phyloP scores from a whole-genome alignment of 1,284 basidiomycete genomes.

The Dichomitus squalens region DNA sequence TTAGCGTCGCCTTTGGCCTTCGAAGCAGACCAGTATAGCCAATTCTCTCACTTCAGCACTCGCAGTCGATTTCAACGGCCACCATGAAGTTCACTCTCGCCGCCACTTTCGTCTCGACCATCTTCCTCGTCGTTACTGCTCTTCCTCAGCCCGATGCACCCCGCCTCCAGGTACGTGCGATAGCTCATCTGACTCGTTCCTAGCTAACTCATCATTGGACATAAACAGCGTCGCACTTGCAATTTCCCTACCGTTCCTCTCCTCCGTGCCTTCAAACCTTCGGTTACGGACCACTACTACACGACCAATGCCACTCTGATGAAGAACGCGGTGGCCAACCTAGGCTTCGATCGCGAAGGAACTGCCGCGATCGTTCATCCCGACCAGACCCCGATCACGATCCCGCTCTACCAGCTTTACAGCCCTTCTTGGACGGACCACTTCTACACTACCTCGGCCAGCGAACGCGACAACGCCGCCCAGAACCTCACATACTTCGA shows the following conservation, averaged over 20 bases:
- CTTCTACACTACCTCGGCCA: constrained; percentile 9
- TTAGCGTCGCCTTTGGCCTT: no score
- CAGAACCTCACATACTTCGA: background rate
- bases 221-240: background rate
- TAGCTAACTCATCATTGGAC: background rate
- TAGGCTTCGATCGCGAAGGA: constrained; percentile 16
- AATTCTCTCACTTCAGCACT: no score
- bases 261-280: constrained; percentile 11
- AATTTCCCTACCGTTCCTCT: constrained; percentile 12
- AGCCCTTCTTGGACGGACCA: constrained; percentile 4
- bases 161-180: background rate
- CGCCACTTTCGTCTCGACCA: background rate
- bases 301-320: constrained; percentile 13
- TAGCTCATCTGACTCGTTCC: background rate
- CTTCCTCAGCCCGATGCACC: constrained; percentile 8
- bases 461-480: constrained; percentile 3
- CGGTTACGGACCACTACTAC: constrained; percentile 20
- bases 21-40: no score
- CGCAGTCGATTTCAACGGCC: no score
- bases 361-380: constrained; percentile 13
- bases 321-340: constrained; percentile 8
- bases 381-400: background rate
- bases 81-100: constrained; percentile 6
- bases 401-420: constrained; percentile 16
- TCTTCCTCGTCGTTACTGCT: background rate